Conservation (phyloP, 306 rosid species). For the Cucurbita ficifolia region DNA sequence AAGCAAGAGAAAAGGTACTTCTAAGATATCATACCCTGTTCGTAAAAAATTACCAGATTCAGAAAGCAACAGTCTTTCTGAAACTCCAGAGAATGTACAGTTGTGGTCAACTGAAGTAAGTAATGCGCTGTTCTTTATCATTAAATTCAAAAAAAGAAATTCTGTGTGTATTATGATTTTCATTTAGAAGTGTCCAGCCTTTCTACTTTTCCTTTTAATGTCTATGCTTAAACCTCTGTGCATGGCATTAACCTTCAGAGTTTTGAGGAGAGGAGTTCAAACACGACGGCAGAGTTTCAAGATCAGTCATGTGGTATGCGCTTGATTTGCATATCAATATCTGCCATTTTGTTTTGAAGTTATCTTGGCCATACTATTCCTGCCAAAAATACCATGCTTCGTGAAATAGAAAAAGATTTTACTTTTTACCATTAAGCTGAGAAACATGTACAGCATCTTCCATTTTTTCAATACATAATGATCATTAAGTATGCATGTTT, state of each 20-base stretch:
- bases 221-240: not conserved
- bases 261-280: constrained; percentile 41
- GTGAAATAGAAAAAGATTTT: not conserved
- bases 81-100: constrained; percentile 35
- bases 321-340: not conserved
- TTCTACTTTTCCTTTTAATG: not conserved
- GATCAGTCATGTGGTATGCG: constrained; percentile 33
- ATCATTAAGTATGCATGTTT: not conserved
- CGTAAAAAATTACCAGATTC: constrained; percentile 22
- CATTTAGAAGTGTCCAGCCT: not conserved
- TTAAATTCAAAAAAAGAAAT: not conserved
- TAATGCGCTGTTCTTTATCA: not conserved
- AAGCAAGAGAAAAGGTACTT: not conserved
- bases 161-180: not conserved
- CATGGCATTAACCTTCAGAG: constrained; percentile 15
- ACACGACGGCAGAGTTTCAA: constrained; percentile 48
- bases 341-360: not conserved
- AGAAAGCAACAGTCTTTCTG: constrained; percentile 20
- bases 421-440: not conserved
- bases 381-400: not conserved
- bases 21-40: constrained; percentile 15
- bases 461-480: not conserved
- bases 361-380: not conserved
- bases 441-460: not conserved
- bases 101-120: constrained; percentile 68